Evolutionary conservation across 2,329 filamentous ascomycete species (phyloP).

Genomic region (Paecilomyces sp.): DNA sequence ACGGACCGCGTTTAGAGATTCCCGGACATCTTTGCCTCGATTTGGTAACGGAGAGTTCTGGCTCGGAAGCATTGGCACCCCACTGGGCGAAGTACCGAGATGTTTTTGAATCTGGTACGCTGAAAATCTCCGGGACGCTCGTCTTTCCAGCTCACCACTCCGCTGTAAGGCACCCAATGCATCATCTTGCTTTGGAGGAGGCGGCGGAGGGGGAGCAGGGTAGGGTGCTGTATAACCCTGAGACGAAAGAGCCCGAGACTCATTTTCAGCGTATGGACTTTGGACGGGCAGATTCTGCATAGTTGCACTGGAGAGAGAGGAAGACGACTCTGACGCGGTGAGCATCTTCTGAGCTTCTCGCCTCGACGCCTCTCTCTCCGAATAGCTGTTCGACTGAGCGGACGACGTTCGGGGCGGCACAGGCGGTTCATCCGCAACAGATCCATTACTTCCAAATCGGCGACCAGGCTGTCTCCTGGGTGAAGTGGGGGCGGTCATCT

Average conservation of each 20-base stretch:
- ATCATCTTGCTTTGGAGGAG: constrained; percentile 76
- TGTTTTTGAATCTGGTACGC: constrained; percentile 96
- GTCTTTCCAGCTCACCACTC: constrained; percentile 83
- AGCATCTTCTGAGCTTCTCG: constrained; percentile 31
- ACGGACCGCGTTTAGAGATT: constrained; percentile 70
- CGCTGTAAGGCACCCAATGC: constrained; percentile 85
- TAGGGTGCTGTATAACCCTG: constrained; percentile 28
- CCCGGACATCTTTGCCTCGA: constrained; percentile 64
- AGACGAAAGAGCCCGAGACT: constrained; percentile 21
- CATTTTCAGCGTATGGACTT: constrained; percentile 63
- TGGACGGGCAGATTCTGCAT: constrained; percentile 71
- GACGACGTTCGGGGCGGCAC: constrained; percentile 16
- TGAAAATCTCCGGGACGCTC: constrained; percentile 88
- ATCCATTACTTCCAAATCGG: constrained; percentile 33
- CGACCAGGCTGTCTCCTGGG: constrained; percentile 25
- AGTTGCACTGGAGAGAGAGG: constrained; percentile 55
- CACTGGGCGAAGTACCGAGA: constrained; percentile 70
- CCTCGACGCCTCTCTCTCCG: constrained; percentile 33
- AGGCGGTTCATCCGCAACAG: constrained; percentile 25
- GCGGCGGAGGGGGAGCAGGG: constrained; percentile 71
- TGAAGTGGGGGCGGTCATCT: constrained; percentile 24
- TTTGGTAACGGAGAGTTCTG: constrained; percentile 57
- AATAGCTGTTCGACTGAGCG: constrained; percentile 20
- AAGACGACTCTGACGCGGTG: constrained; percentile 12
- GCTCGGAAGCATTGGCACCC: constrained; percentile 73